Base-by-base conservation (phyloP, 2,329 filamentous ascomycete species). In the Calonectria hongkongensis region DNA sequence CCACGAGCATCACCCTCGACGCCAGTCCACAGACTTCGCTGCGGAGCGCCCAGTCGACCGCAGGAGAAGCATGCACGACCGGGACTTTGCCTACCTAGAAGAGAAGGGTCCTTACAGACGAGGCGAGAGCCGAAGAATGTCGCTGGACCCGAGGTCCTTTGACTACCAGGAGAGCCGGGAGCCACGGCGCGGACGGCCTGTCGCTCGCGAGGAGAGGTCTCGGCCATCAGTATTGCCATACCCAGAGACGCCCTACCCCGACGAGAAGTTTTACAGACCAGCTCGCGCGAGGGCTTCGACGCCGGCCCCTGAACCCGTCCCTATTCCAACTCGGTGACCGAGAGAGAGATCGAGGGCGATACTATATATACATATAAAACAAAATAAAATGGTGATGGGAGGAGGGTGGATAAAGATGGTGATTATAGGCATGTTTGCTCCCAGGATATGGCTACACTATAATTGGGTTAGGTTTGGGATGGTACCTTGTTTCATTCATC, bases 191-290 rank as follows among this genome's bases (percentile, higher is more conserved):
- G 66, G 66, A 2, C 66, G 54, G 4, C 28, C 66, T 6, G 48
- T 66, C 30, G n/a, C 51, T 3, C 54, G 62, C 13, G 69, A 75
- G 2, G 74, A 76, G 41, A 67, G 63, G 5, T 8, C n/a, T 6
- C 71, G 71, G 62, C 47, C 58, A 25, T 71, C 64, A 25, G 66
- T 73, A 16, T 45, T 73, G 13, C 72, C 77, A 8, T 76, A 79
- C 68, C 70, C 74, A 15, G 76, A 81, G 71, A 76, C 73, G 9
- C 58, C 72, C 2, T 79, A 78, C 48, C 65, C 69, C 4, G 70
- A 71, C 39, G 76, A 78, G 27, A 71, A 72, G 48, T 76, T 77
- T 36, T 79, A 80, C 63, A 71, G 70, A 25, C 67, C 75, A 10
- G 71, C 75, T 27, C 70, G 68, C 13, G 71, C 70, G 69, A 74